These are phyloP conservation scores for Phialophora verrucosa DNA, from an alignment of 2,329 filamentous ascomycete genomes.

Conservation along the genomic window DNA sequence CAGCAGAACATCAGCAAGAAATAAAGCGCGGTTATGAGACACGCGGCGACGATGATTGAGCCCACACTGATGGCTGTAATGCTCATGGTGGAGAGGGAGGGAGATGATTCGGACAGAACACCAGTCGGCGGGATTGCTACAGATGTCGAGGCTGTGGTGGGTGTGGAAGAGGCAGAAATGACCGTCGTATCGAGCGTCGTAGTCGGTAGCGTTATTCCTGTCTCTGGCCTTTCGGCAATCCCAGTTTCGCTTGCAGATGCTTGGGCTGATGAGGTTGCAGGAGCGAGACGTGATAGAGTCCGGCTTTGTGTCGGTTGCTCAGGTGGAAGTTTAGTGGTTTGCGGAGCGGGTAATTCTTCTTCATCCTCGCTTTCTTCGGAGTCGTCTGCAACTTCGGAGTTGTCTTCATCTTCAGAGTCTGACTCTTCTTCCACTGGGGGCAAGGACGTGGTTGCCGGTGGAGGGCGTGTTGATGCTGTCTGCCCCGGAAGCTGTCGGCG, in stretches of 20 bases:
- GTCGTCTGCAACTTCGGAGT: slow-evolving; percentile 10
- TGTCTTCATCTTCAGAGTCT: slow-evolving; percentile 2
- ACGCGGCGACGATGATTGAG: slow-evolving; percentile 1
- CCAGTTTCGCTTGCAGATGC: neutral
- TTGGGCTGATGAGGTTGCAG: neutral
- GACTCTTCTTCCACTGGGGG: slow-evolving; percentile 7
- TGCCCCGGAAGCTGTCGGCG: neutral
- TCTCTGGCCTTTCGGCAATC: neutral
- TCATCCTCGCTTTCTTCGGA: slow-evolving; percentile 15
- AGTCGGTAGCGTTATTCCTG: neutral
- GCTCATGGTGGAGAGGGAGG: neutral
- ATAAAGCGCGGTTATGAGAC: neutral
- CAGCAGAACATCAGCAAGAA: slow-evolving; percentile 1
- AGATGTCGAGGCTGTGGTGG: neutral
- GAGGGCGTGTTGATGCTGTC: neutral
- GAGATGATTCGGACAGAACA: slow-evolving; percentile 8
- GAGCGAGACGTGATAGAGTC: neutral
- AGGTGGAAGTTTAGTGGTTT: neutral
- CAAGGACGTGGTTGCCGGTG: neutral
- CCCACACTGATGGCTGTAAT: neutral
- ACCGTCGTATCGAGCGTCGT: slow-evolving; percentile 4
- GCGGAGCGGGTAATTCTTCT: slow-evolving; percentile 32
- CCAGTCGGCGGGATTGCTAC: neutral
- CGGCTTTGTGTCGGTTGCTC: neutral
- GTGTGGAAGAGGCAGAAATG: neutral